Conservation (phyloP, 805 yeast genomes). For the Barnettozyma wickerhamii region DNA sequence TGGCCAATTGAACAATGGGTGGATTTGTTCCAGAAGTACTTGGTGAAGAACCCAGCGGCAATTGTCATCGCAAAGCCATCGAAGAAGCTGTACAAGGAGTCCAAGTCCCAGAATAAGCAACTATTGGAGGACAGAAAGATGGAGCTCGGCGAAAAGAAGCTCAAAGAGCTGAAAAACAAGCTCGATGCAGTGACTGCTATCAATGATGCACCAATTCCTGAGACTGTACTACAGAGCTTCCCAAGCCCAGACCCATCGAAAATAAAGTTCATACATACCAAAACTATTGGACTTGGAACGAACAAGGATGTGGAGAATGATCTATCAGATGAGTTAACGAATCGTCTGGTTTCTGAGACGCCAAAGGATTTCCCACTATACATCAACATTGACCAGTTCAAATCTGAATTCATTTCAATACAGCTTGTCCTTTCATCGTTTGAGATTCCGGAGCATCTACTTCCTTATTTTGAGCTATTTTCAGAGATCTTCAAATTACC, state of each 20-base stretch:
- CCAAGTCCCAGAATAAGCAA: slow-evolving; percentile 48
- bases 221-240: slow-evolving; percentile 54
- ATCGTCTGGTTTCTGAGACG: slow-evolving; percentile 24
- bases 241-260: slow-evolving; percentile 70
- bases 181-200: slow-evolving; percentile 58
- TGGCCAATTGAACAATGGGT: slow-evolving; percentile 77
- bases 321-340: slow-evolving; percentile 26
- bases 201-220: slow-evolving; percentile 79
- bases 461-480: slow-evolving; percentile 63
- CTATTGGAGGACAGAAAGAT: slow-evolving; percentile 45
- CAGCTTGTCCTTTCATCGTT: slow-evolving; percentile 56
- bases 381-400: slow-evolving; percentile 73
- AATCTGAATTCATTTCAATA: slow-evolving; percentile 74
- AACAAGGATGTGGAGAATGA: slow-evolving; percentile 34
- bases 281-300: slow-evolving; percentile 56
- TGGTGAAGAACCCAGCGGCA: slow-evolving; percentile 60
- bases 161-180: slow-evolving; percentile 42
- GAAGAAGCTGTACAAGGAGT: slow-evolving; percentile 43
- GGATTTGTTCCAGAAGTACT: slow-evolving; percentile 42
- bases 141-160: slow-evolving; percentile 56
- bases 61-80: slow-evolving; percentile 75
- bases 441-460: slow-evolving; percentile 43
- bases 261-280: slow-evolving; percentile 67
- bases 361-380: slow-evolving; percentile 58
- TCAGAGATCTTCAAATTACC: slow-evolving; percentile 73